Conservation (phyloP, 1,284 basidiomycete species). For the Sparassis latifolia region DNA sequence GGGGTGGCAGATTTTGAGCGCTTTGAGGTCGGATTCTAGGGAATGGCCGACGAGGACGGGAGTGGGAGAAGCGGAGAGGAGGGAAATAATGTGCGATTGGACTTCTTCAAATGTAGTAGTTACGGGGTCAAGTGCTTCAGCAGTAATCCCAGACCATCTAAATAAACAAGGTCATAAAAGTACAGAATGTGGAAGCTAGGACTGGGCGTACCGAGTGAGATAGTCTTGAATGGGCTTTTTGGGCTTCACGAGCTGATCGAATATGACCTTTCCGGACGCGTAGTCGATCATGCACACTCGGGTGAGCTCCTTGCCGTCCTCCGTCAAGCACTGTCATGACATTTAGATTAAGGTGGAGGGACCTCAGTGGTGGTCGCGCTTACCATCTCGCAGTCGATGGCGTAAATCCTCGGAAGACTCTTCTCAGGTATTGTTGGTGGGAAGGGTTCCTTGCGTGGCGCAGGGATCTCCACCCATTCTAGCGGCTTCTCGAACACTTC, state of each 20-base stretch:
- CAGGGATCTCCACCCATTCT: slow-evolving; percentile 75
- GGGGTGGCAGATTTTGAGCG: slow-evolving; percentile 78
- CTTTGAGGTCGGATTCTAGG: slow-evolving; percentile 84
- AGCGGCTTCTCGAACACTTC: slow-evolving; percentile 55
- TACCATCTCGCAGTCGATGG: slow-evolving; percentile 94
- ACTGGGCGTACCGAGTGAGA: slow-evolving; percentile 63
- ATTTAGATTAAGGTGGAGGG: too few relatives aligned
- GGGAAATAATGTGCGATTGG: slow-evolving; percentile 57
- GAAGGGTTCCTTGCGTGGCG: slow-evolving; percentile 22
- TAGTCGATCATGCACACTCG: slow-evolving; percentile 81
- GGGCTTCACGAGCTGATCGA: slow-evolving; percentile 85
- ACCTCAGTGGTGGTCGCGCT: slow-evolving; percentile 12
- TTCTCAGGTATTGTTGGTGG: slow-evolving; percentile 17
- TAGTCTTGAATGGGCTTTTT: slow-evolving; percentile 79
- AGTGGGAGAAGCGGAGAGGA: slow-evolving; percentile 49
- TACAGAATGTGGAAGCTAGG: neutral
- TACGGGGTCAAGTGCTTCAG: slow-evolving; percentile 56
- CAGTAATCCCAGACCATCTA: slow-evolving; percentile 89
- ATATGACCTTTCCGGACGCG: slow-evolving; percentile 62
- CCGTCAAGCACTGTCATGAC: slow-evolving; percentile 65
- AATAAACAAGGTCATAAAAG: neutral
- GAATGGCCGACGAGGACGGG: slow-evolving; percentile 92
- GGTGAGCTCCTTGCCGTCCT: slow-evolving; percentile 83
- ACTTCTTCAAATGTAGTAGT: slow-evolving; percentile 75
- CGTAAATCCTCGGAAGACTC: slow-evolving; percentile 44